Percentiles rank a stretch among this genome's conserved stretches.
phyloP scores from a whole-genome alignment of 331 rosid genomes.

The Telfairia occidentalis region DNA sequence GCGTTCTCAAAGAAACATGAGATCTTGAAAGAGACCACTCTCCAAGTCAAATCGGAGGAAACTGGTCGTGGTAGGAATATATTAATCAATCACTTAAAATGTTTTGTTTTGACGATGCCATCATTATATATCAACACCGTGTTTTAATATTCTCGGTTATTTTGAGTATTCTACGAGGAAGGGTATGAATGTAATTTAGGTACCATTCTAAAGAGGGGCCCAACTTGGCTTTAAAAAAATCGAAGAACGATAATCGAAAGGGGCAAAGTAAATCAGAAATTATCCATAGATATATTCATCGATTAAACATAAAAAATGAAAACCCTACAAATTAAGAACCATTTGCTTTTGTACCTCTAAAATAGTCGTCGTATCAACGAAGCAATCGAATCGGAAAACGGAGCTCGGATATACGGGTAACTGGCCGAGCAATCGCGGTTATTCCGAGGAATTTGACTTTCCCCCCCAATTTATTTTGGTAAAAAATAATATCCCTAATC shows the following conservation, averaged over 20 bases:
- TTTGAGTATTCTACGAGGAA: not conserved
- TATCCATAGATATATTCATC: not conserved
- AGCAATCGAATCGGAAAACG: not conserved
- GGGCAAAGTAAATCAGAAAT: not conserved
- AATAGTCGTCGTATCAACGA: not conserved
- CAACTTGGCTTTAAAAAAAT: not conserved
- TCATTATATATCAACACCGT: not conserved
- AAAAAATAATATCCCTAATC: slow-evolving; percentile 34
- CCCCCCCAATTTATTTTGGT: slow-evolving; percentile 24
- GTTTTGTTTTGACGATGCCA: not conserved
- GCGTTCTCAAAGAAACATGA: not conserved
- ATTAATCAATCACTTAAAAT: not conserved
- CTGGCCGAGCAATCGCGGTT: not conserved
- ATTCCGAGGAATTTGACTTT: slow-evolving; percentile 16
- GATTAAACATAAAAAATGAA: not conserved
- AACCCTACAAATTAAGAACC: not conserved
- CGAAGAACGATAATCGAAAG: not conserved
- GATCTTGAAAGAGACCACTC: not conserved
- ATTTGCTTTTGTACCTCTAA: not conserved
- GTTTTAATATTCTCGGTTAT: not conserved
- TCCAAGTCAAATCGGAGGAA: not conserved
- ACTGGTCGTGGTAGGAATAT: not conserved
- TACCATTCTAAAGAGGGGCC: not conserved
- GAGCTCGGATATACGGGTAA: not conserved
- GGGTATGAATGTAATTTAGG: slow-evolving; percentile 2